Conservation (phyloP, 441 rosid genomes). For the Erodium moschatum region DNA sequence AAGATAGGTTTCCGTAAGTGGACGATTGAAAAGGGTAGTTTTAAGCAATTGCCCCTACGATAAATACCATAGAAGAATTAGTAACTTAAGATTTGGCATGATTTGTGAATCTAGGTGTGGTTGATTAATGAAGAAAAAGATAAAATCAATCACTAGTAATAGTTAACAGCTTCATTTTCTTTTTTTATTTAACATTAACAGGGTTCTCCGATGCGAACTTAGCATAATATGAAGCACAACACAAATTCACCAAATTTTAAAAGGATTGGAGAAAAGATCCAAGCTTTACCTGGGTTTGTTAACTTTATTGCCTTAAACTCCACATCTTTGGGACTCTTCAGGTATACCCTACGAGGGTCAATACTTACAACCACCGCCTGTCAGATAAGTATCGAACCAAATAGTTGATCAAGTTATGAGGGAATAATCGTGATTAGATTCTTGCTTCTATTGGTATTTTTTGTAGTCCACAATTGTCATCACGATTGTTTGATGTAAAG, state of each 20-base stretch:
- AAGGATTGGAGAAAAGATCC: constrained; percentile 7
- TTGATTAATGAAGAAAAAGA: background rate
- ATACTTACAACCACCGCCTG: constrained; percentile 98
- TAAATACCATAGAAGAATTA: background rate
- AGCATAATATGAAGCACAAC: constrained; percentile 8
- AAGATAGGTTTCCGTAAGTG: too few species aligned
- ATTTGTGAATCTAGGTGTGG: background rate
- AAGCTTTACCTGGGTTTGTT: constrained; percentile 50
- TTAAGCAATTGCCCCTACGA: background rate
- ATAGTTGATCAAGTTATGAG: background rate
- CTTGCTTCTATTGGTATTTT: too few species aligned
- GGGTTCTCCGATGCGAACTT: background rate
- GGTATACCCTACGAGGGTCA: constrained; percentile 83
- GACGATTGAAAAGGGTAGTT: background rate
- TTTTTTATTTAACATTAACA: background rate
- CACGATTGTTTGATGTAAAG: background rate
- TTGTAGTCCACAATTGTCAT: background rate
- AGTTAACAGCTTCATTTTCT: background rate
- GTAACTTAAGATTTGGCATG: background rate
- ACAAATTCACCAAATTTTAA: constrained; percentile 14
- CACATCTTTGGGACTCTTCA: constrained; percentile 61
- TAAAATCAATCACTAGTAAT: background rate
- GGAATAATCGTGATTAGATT: too few species aligned
- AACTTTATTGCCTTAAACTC: constrained; percentile 54
- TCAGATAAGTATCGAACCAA: constrained; percentile 18